phyloP scores from a whole-genome alignment of 2,329 filamentous ascomycete genomes.

The Thielaviopsis ethacetica region DNA sequence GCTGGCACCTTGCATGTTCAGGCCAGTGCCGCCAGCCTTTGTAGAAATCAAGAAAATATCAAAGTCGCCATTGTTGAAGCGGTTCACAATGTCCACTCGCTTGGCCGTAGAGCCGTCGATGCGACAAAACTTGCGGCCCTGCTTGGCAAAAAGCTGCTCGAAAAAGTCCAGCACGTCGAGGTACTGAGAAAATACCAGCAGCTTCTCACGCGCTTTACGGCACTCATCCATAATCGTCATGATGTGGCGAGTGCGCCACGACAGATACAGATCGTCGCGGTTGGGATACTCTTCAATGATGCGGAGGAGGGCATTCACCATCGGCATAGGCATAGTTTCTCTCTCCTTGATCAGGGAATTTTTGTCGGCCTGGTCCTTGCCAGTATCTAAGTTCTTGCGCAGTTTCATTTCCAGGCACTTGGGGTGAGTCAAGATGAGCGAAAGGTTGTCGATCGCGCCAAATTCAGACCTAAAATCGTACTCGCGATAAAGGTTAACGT shows the following conservation, averaged over 20 bases:
- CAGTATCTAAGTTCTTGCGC: slow-evolving; percentile 10
- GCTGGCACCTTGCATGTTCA: slow-evolving; percentile 74
- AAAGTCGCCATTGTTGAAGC: slow-evolving; percentile 44
- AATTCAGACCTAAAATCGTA: slow-evolving; percentile 16
- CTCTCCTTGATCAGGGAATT: not conserved
- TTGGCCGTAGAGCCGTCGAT: slow-evolving; percentile 50
- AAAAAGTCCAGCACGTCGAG: slow-evolving; percentile 55
- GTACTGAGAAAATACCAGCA: slow-evolving; percentile 66
- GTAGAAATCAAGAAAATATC: slow-evolving; percentile 72
- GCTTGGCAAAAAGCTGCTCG: slow-evolving; percentile 33
- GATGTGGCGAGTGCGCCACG: slow-evolving; percentile 26
- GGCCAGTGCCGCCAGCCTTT: slow-evolving; percentile 60
- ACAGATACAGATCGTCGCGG: slow-evolving; percentile 20
- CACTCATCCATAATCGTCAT: slow-evolving; percentile 50
- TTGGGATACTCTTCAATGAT: slow-evolving; percentile 7
- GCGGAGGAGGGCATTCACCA: not conserved
- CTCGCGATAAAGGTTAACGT: slow-evolving; percentile 18
- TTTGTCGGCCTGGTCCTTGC: not conserved
- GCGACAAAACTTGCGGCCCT: slow-evolving; percentile 33
- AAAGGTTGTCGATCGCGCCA: slow-evolving; percentile 23
- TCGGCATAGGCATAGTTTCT: slow-evolving; percentile 3
- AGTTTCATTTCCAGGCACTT: slow-evolving; percentile 26
- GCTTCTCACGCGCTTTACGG: slow-evolving; percentile 47
- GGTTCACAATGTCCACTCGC: slow-evolving; percentile 47
- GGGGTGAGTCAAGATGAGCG: slow-evolving; percentile 36